Evolutionary conservation across 495 filamentous ascomycete species (phyloP), one percentile per base, ranked within the genome.

Genomic region (Aspergillus bridgeri): DNA sequence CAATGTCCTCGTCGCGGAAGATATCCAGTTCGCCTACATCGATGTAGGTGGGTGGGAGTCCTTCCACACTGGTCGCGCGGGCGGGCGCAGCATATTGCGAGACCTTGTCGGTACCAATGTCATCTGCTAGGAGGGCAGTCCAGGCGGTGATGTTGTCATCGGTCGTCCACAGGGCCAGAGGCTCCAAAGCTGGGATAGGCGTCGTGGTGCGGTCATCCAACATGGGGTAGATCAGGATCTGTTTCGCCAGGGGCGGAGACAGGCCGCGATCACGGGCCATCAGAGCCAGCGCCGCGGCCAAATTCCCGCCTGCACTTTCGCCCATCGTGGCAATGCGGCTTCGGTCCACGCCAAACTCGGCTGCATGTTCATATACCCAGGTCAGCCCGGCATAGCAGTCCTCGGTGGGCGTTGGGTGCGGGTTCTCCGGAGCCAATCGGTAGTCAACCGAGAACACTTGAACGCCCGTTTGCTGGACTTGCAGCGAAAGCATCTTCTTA

Each of bases 251-350:
- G 5, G 63, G 60, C 45, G 76, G 75, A n/a, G 73, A 53, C 3
- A 62, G 56, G 23, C 62, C 58, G 0, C 72, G 70, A 54, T 82
- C 78, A n/a, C 78, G 68, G 15, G 76, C 78, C 58, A 79, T 60
- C 25, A 82, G 56, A 3, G 70, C 65, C 15, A 79, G 60, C 1
- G 61, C 69, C 3, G 79, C 71, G 0, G 79, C 71, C 17, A 80
- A 58, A 54, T 70, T 81, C 1, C 80, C 86, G 5, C 86, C 87
- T 1, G 86, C 86, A 4, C 80, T 85, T 6, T 80, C 81, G 38
- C 87, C 85, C 55, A 82, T 76, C 23, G 87, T 80, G 7, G 82
- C 80, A 23, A 90, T 80, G 46, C 84, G 81, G 8, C 72, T 59
- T 0, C 83, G 83, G 59, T 89, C 81, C 23, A 83, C 64, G 17